A percentile compares a stretch with the other conserved stretches of the same genome.
Evolutionary conservation across 2,329 filamentous ascomycete species (phyloP).

Genomic region (Hymenoscyphus infarciens): DNA sequence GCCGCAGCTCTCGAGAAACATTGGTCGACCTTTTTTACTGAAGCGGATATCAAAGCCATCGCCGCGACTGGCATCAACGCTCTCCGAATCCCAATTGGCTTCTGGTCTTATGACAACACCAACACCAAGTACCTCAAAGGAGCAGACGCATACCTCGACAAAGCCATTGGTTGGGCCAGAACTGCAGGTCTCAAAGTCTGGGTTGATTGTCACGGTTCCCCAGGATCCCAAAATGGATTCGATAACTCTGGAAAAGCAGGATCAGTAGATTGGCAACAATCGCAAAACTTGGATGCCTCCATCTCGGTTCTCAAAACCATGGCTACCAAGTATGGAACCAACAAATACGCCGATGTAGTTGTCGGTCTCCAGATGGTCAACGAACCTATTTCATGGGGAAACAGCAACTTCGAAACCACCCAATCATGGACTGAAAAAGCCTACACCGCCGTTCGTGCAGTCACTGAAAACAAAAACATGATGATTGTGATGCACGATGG

Average conservation of each 20-base stretch:
- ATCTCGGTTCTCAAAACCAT: conserved; percentile 39
- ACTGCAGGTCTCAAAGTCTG: conserved; percentile 48
- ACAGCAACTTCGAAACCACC: conserved; percentile 37
- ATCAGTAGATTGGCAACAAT: conserved; percentile 41
- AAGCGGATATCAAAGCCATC: conserved; percentile 42
- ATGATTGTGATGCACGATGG: conserved; percentile 41
- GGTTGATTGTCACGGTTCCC: conserved; percentile 54
- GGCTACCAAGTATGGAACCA: conserved; percentile 39
- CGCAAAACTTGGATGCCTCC: conserved; percentile 34
- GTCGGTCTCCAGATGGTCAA: conserved; percentile 41
- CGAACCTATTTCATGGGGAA: conserved; percentile 38
- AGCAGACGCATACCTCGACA: conserved; percentile 48
- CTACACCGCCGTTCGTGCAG: conserved; percentile 35
- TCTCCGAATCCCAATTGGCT: conserved; percentile 56
- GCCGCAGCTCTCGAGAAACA: conserved; percentile 39
- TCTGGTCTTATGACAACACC: conserved; percentile 53
- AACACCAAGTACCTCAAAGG: conserved; percentile 48
- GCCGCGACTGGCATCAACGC: conserved; percentile 52
- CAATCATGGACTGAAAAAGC: conserved; percentile 37
- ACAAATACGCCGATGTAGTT: conserved; percentile 40
- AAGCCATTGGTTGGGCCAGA: conserved; percentile 52
- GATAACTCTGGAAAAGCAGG: conserved; percentile 55
- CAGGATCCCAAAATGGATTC: conserved; percentile 55
- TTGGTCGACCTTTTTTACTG: conserved; percentile 47
- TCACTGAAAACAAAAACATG: conserved; percentile 35